phyloP scores from a whole-genome alignment of 2,329 filamentous ascomycete species.

The Pleomassaria siparia region DNA sequence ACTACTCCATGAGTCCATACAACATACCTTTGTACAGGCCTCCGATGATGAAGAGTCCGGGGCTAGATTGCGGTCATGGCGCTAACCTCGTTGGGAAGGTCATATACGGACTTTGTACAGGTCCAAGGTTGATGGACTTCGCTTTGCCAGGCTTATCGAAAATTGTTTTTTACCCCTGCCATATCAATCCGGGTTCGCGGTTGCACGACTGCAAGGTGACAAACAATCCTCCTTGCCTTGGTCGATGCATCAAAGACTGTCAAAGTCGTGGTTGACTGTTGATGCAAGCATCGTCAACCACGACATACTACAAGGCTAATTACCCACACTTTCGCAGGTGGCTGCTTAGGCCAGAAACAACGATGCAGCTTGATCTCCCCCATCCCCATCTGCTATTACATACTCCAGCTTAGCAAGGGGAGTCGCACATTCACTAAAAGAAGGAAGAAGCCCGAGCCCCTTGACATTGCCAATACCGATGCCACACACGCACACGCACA shows the following conservation, averaged over 20 bases:
- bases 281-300: no score
- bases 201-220: neutral
- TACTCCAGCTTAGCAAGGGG: neutral
- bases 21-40: no score
- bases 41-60: neutral
- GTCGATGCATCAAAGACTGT: neutral
- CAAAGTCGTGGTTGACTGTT: neutral
- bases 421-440: neutral
- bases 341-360: constrained; percentile 1
- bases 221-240: neutral
- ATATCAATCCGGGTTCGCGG: neutral
- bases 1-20: no score
- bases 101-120: neutral
- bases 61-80: neutral
- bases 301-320: no score
- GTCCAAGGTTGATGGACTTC: neutral
- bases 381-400: neutral
- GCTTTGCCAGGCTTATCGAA: neutral
- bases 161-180: neutral
- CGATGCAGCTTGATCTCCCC: neutral
- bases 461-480: neutral
- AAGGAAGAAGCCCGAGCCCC: constrained; percentile 1
- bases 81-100: neutral
- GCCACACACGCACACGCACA: neutral
- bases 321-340: no score